phyloP scores from a whole-genome alignment of 129 eudicot genomes.

The Artemisia argyi region DNA sequence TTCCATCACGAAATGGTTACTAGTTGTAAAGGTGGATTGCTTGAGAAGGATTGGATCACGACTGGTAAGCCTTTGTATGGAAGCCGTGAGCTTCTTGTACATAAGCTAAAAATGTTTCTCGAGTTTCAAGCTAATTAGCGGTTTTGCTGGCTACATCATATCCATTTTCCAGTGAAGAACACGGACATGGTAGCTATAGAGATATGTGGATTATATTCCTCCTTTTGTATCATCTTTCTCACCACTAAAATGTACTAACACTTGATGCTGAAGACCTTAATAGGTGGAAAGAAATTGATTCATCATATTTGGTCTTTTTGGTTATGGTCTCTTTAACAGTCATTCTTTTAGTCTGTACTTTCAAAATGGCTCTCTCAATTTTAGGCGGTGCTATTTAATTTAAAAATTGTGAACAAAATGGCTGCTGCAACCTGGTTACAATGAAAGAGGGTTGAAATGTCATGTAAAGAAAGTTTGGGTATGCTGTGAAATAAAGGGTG shows the following conservation, averaged over 20 bases:
- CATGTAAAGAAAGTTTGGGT: too few relatives aligned
- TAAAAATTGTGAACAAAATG: too few relatives aligned
- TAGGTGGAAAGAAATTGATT: constrained; percentile 14
- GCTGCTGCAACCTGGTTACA: too few relatives aligned
- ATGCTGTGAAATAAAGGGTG: too few relatives aligned
- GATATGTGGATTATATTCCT: neutral
- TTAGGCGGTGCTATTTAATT: neutral
- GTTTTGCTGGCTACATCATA: neutral
- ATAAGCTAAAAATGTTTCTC: constrained; percentile 66
- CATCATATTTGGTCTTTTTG: constrained; percentile 2
- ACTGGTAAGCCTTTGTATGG: constrained; percentile 59
- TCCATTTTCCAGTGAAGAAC: neutral
- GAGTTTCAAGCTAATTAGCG: constrained; percentile 62
- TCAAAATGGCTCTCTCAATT: neutral
- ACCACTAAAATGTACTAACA: constrained; percentile 29
- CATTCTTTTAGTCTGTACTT: neutral
- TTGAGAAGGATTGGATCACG: constrained; percentile 79
- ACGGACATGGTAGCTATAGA: neutral
- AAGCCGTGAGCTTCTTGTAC: constrained; percentile 67
- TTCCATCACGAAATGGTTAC: constrained; percentile 71
- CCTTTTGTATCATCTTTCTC: neutral
- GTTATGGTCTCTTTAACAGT: neutral
- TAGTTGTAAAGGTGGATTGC: constrained; percentile 66
- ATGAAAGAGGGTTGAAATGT: too few relatives aligned
- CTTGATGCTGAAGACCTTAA: constrained; percentile 19